Evolutionary conservation across 176 grass and related monocot genomes (phyloP).

Genomic region (Aegilops tauschii): DNA sequence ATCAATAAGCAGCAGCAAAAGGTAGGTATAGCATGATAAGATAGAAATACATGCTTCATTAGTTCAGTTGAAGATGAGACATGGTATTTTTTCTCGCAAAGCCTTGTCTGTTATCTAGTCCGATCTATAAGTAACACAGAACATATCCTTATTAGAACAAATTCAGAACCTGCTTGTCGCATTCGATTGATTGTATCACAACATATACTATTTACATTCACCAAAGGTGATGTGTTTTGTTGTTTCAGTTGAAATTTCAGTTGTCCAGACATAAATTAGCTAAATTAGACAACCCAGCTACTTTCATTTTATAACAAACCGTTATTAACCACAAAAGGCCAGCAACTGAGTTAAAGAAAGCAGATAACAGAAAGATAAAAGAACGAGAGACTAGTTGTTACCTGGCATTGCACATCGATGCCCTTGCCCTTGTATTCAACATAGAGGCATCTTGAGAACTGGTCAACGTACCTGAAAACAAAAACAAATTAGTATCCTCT

Average conservation of each 20-base stretch:
- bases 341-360: too few relatives aligned
- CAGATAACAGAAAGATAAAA: not conserved
- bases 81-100: not conserved
- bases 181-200: too few relatives aligned
- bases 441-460: conserved; percentile 86
- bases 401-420: conserved; percentile 96
- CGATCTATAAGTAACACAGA: not conserved
- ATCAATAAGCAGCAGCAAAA: not conserved
- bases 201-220: too few relatives aligned
- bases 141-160: not conserved
- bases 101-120: not conserved
- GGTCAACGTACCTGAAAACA: conserved; percentile 68
- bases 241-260: too few relatives aligned
- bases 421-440: conserved; percentile 93
- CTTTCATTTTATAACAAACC: not conserved
- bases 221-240: too few relatives aligned
- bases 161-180: not conserved
- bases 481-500: not conserved
- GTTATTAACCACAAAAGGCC: not conserved
- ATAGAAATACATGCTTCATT: not conserved
- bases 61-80: not conserved
- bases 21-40: not conserved
- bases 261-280: too few relatives aligned
- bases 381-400: conserved; percentile 32
- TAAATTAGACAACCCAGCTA: not conserved